A percentile compares a stretch with the other conserved stretches of the same genome.
phyloP scores from a whole-genome alignment of 2,329 filamentous ascomycete genomes.

The Monilinia polystroma region DNA sequence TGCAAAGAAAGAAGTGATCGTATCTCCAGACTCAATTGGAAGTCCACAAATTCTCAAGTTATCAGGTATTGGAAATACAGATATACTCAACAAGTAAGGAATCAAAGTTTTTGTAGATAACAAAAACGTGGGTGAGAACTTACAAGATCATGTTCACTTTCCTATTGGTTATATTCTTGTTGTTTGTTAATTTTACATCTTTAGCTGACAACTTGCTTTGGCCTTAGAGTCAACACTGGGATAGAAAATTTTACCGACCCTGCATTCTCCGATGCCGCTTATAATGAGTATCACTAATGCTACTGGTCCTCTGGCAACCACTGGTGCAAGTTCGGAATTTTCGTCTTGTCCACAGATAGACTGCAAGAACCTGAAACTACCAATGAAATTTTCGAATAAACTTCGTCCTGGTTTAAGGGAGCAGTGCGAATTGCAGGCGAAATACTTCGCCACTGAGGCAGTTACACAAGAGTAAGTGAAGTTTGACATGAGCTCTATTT shows the following conservation, averaged over 20 bases:
- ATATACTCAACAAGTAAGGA: conserved; percentile 26
- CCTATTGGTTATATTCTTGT: neutral
- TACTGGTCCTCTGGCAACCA: conserved; percentile 5
- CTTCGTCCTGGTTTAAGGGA: neutral
- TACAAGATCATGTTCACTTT: conserved; percentile 16
- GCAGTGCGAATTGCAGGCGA: conserved; percentile 9
- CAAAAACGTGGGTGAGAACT: conserved; percentile 30
- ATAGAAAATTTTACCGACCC: conserved; percentile 6
- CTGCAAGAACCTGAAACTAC: neutral
- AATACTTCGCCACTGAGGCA: neutral
- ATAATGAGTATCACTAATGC: conserved; percentile 9
- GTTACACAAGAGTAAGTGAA: neutral
- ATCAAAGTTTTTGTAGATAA: conserved; percentile 29
- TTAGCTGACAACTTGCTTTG: neutral
- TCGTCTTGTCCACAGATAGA: conserved; percentile 10
- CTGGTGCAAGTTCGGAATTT: conserved; percentile 4
- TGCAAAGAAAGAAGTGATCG: conserved; percentile 36
- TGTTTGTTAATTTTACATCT: neutral
- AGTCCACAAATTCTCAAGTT: conserved; percentile 40
- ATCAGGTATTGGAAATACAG: conserved; percentile 37
- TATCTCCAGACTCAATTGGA: conserved; percentile 33
- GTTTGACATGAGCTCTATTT: neutral
- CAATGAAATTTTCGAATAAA: neutral
- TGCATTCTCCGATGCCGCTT: conserved; percentile 13
- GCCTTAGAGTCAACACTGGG: conserved; percentile 3